Evolutionary conservation across 441 rosid genomes (phyloP).

Genomic region (Jatropha multifida): DNA sequence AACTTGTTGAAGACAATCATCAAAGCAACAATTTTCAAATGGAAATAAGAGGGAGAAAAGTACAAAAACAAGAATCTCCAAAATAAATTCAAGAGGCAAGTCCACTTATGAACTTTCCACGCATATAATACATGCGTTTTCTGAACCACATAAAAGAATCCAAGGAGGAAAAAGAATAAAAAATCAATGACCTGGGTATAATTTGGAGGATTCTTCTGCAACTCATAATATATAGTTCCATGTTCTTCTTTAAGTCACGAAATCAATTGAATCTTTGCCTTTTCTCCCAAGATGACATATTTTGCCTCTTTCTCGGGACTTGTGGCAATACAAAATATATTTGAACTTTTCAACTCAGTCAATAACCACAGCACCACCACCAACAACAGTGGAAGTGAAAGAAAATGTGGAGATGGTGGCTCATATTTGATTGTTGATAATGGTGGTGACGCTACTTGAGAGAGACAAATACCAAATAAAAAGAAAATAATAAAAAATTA

Average conservation of each 20-base stretch:
- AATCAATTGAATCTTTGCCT: slow-evolving; percentile 73
- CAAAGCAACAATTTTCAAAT: slow-evolving; percentile 26
- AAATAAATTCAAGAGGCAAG: background rate
- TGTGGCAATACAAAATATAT: slow-evolving; percentile 26
- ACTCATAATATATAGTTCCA: slow-evolving; percentile 57
- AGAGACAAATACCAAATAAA: too few relatives aligned
- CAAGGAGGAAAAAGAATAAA: background rate
- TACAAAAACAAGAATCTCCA: background rate
- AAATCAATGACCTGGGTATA: slow-evolving; percentile 67
- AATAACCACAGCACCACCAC: too few relatives aligned
- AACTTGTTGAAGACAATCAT: slow-evolving; percentile 93
- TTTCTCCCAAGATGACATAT: slow-evolving; percentile 87
- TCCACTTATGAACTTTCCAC: background rate
- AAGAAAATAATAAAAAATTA: too few relatives aligned
- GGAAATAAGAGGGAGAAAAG: slow-evolving; percentile 2
- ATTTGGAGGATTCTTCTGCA: slow-evolving; percentile 85
- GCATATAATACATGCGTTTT: background rate
- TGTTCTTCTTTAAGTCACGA: slow-evolving; percentile 86
- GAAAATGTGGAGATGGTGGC: too few relatives aligned
- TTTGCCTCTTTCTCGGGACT: slow-evolving; percentile 86
- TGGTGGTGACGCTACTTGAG: too few relatives aligned
- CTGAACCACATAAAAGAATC: background rate
- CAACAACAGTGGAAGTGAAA: too few relatives aligned
- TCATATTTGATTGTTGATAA: too few relatives aligned
- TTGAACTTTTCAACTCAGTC: slow-evolving; percentile 5